These are phyloP conservation scores for Mollisiaceae sp. DNA, from an alignment of 2,329 filamentous ascomycete species.

Conservation along the genomic window DNA sequence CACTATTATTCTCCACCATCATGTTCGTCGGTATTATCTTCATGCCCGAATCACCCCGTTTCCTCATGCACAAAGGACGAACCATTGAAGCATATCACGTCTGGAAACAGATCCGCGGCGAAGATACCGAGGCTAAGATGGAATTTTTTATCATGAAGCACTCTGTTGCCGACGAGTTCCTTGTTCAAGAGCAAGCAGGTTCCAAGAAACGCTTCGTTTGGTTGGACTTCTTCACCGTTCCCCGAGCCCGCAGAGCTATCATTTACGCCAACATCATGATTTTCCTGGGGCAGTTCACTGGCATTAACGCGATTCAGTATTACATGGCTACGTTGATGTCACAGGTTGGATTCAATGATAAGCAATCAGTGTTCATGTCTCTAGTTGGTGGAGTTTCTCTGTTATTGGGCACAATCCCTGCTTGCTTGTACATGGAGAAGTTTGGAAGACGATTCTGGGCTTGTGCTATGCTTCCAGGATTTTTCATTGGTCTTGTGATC, in stretches of 20 bases:
- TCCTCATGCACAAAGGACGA: constrained; percentile 70
- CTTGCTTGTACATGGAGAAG: constrained; percentile 72
- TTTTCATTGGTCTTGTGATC: constrained; percentile 71
- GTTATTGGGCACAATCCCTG: constrained; percentile 70
- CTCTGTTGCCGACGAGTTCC: constrained; percentile 62
- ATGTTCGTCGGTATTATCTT: constrained; percentile 70
- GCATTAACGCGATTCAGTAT: constrained; percentile 71
- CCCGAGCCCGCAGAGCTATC: constrained; percentile 68
- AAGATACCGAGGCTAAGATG: constrained; percentile 61
- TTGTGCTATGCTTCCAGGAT: constrained; percentile 72
- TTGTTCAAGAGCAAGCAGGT: constrained; percentile 57
- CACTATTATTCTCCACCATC: constrained; percentile 70
- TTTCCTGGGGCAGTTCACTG: constrained; percentile 71
- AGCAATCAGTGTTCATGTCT: constrained; percentile 74
- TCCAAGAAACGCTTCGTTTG: constrained; percentile 61
- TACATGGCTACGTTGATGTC: constrained; percentile 73
- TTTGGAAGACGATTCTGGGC: constrained; percentile 79
- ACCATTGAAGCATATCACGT: constrained; percentile 67
- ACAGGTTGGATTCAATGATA: constrained; percentile 68
- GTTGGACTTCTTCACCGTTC: constrained; percentile 76
- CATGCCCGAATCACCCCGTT: constrained; percentile 72
- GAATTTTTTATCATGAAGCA: constrained; percentile 76
- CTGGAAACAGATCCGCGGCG: constrained; percentile 74
- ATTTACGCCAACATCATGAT: constrained; percentile 75
- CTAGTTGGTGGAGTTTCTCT: constrained; percentile 72